phyloP scores from a whole-genome alignment of 176 grass and related monocot species.

The Miscanthus lutarioriparius region DNA sequence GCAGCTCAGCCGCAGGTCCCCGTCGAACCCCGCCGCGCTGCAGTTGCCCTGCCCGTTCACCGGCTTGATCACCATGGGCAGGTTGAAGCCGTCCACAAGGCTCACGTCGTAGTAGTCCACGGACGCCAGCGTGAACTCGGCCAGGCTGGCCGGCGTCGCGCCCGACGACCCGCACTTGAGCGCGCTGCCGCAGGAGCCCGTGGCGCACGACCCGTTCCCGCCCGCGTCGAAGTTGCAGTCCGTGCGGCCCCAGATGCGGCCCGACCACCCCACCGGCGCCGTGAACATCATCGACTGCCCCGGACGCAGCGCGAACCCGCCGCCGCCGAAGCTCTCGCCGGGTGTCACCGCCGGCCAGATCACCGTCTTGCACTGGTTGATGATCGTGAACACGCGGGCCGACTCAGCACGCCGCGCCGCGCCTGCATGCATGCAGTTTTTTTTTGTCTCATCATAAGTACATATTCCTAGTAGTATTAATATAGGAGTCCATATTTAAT shows the following conservation, averaged over 20 bases:
- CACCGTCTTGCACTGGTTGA: conserved; percentile 82
- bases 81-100: conserved; percentile 92
- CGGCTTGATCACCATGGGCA: conserved; percentile 66
- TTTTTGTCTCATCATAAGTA: too few relatives aligned
- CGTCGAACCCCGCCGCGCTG: conserved; percentile 57
- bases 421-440: background rate
- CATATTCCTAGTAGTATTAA: too few relatives aligned
- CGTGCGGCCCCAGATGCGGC: conserved; percentile 82
- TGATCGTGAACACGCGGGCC: conserved; percentile 67
- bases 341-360: conserved; percentile 80
- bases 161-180: conserved; percentile 64
- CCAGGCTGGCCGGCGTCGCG: conserved; percentile 57
- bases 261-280: conserved; percentile 67
- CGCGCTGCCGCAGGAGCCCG: conserved; percentile 54
- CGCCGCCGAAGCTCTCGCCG: conserved; percentile 66
- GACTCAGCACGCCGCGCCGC: conserved; percentile 8
- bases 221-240: conserved; percentile 60
- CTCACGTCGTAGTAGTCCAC: conserved; percentile 97
- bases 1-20: conserved; percentile 59
- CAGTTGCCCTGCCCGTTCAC: conserved; percentile 64
- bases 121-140: conserved; percentile 77
- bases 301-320: conserved; percentile 54
- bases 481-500: too few relatives aligned
- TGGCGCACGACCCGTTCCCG: conserved; percentile 73
- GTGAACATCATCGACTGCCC: conserved; percentile 81